Evolutionary conservation across 805 yeast species (phyloP).

Genomic region (Helenozyma rhizophorensis): DNA sequence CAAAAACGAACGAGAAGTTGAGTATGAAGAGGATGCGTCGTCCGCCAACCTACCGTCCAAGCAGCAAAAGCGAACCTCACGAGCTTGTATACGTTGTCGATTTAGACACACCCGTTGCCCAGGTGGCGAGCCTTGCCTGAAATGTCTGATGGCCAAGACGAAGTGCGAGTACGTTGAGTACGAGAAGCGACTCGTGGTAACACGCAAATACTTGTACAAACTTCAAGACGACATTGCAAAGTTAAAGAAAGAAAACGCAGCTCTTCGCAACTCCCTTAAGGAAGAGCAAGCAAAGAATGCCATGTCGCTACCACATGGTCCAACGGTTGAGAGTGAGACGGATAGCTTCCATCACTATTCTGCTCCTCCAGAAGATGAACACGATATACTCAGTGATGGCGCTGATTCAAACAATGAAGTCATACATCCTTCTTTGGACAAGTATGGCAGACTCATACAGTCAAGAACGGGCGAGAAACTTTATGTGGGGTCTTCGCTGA

Average conservation of each 20-base stretch:
- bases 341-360: background rate
- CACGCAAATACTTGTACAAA: conserved; percentile 63
- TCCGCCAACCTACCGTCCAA: no score
- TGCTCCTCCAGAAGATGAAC: conserved; percentile 1
- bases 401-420: conserved; percentile 36
- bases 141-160: conserved; percentile 52
- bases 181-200: conserved; percentile 67
- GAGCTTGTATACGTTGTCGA: conserved; percentile 63
- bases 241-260: conserved; percentile 62
- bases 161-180: conserved; percentile 70
- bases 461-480: conserved; percentile 72
- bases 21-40: no score
- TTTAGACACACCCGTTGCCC: conserved; percentile 73
- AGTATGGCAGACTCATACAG: conserved; percentile 66
- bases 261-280: conserved; percentile 43
- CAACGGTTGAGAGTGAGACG: no score
- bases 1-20: no score
- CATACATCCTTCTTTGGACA: conserved; percentile 67
- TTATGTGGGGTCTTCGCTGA: conserved; percentile 77
- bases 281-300: conserved; percentile 17
- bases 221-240: conserved; percentile 64
- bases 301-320: no score
- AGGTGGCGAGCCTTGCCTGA: conserved; percentile 69
- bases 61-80: conserved; percentile 14
- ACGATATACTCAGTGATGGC: conserved; percentile 4